Evolutionary conservation across 2,329 filamentous ascomycete genomes (phyloP).

Genomic region (Colletotrichum eleusines): DNA sequence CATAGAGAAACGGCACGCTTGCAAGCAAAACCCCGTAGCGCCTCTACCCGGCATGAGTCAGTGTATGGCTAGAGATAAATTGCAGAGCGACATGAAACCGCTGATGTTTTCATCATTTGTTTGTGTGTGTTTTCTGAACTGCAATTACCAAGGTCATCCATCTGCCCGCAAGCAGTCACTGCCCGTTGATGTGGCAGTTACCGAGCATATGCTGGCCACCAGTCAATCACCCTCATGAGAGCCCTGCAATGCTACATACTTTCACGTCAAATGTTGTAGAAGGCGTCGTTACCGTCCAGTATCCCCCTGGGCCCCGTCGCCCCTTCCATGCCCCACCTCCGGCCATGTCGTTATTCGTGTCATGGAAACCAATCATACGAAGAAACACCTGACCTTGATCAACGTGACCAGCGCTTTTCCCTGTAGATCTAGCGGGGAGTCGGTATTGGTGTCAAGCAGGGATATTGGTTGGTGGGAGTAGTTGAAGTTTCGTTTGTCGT

Average conservation of each 20-base stretch:
- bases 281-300: conserved; percentile 21
- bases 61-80: too few species aligned
- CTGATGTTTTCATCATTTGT: conserved; percentile 38
- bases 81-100: neutral
- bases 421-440: neutral
- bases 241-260: conserved; percentile 20
- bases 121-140: conserved; percentile 41
- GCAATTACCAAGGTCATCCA: conserved; percentile 32
- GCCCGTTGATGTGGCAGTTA: conserved; percentile 8
- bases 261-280: conserved; percentile 23
- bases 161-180: conserved; percentile 24
- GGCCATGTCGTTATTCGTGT: conserved; percentile 26
- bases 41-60: neutral
- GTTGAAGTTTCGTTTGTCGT: conserved; percentile 15
- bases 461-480: neutral
- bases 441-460: neutral
- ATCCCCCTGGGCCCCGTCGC: conserved; percentile 8
- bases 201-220: conserved; percentile 14
- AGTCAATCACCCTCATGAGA: conserved; percentile 7
- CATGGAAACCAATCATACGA: conserved; percentile 16
- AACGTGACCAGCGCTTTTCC: conserved; percentile 17
- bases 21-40: neutral
- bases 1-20: neutral
- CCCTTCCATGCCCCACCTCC: conserved; percentile 1
- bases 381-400: conserved; percentile 31